phyloP scores from a whole-genome alignment of 75 land plant genomes.

The Adiantum capillusveneris region DNA sequence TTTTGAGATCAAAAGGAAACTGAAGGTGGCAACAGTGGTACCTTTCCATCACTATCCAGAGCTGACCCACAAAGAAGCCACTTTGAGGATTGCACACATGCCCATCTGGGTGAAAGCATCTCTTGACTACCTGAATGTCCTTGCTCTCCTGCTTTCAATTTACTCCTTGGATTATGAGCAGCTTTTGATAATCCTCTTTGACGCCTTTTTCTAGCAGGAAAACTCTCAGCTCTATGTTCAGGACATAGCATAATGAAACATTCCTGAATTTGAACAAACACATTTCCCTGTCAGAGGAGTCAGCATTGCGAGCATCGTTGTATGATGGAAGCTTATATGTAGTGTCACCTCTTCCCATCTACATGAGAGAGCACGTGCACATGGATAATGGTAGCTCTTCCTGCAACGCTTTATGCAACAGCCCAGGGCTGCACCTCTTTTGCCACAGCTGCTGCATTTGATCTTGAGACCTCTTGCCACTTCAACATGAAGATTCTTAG shows the following conservation, averaged over 20 bases:
- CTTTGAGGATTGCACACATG: slow-evolving; percentile 13
- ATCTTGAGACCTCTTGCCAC: slow-evolving; percentile 55
- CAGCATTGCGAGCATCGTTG: too few species aligned
- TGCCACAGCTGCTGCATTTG: slow-evolving; percentile 61
- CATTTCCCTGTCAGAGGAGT: too few species aligned
- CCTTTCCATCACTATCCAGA: slow-evolving; percentile 60
- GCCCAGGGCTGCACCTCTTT: slow-evolving; percentile 86
- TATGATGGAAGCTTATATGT: too few species aligned
- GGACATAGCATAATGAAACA: slow-evolving; percentile 16
- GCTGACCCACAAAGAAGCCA: slow-evolving; percentile 86
- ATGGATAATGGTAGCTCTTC: slow-evolving; percentile 76
- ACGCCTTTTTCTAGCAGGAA: slow-evolving; percentile 1
- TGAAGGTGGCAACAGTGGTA: too few species aligned
- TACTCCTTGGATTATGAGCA: neutral
- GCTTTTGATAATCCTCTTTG: neutral
- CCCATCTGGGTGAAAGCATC: slow-evolving; percentile 11
- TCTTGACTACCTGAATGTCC: neutral
- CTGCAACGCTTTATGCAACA: slow-evolving; percentile 57
- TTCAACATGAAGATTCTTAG: slow-evolving; percentile 58
- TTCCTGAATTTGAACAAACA: too few species aligned
- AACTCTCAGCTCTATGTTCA: slow-evolving; percentile 3
- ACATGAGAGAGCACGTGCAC: slow-evolving; percentile 53
- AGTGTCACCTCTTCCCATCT: slow-evolving; percentile 56
- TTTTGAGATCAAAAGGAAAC: too few species aligned
- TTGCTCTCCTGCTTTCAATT: neutral